Evolutionary conservation across 1,139 yeast species (phyloP).

Genomic region (Hansenula anomala): DNA sequence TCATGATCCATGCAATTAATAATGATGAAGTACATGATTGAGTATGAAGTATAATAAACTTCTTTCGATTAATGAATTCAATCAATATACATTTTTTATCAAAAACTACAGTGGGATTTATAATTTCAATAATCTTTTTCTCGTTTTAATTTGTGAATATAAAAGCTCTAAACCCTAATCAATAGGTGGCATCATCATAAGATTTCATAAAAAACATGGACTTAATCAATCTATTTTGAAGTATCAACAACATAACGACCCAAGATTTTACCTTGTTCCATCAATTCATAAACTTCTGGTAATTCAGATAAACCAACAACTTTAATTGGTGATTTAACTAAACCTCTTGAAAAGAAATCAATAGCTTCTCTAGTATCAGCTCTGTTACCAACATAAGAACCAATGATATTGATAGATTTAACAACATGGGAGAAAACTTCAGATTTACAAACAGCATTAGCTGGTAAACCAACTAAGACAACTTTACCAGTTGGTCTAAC

Average conservation of each 20-base stretch:
- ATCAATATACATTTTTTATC: no score
- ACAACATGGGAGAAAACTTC: slow-evolving; percentile 55
- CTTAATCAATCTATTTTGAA: slow-evolving; percentile 40
- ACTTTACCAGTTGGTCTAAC: slow-evolving; percentile 57
- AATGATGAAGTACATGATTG: no score
- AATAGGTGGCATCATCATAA: no score
- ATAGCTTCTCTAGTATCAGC: slow-evolving; percentile 67
- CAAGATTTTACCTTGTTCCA: slow-evolving; percentile 57
- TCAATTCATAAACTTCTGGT: slow-evolving; percentile 48
- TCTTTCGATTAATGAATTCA: no score
- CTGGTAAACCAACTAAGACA: slow-evolving; percentile 62
- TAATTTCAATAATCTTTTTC: no score
- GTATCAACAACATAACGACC: slow-evolving; percentile 66
- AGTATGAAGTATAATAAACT: no score
- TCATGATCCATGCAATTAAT: no score
- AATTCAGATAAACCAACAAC: slow-evolving; percentile 54
- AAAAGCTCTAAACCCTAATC: no score
- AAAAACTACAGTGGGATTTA: no score
- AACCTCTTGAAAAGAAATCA: slow-evolving; percentile 61
- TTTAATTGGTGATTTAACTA: slow-evolving; percentile 58
- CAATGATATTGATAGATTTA: slow-evolving; percentile 50
- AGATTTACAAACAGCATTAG: slow-evolving; percentile 49
- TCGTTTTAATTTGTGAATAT: no score
- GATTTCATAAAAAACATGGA: no score
- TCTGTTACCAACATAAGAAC: slow-evolving; percentile 71